Percentiles rank a stretch among this genome's conserved stretches.
These are phyloP conservation scores for Breviolum minutum DNA, from an alignment of 73 alveolate species.

Conservation along the genomic window DNA sequence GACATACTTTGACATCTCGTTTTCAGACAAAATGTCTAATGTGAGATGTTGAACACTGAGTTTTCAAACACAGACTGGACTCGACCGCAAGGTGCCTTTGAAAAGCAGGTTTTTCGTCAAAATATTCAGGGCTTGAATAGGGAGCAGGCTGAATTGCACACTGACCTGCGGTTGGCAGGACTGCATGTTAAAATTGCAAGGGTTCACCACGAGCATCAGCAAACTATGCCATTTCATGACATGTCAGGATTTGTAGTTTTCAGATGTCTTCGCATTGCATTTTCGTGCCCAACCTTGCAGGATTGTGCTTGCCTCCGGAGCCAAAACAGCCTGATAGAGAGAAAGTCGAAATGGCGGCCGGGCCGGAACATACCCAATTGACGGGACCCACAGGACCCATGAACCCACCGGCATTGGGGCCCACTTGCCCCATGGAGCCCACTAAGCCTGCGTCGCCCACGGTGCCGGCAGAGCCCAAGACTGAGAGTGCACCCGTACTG, in stretches of 20 bases:
- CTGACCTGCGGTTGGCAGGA: constrained; percentile 51
- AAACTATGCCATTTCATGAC: neutral
- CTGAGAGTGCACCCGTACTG: too few relatives aligned
- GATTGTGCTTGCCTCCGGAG: neutral
- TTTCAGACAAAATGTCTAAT: neutral
- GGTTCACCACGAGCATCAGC: neutral
- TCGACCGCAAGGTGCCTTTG: neutral
- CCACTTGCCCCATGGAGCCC: neutral
- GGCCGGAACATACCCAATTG: neutral
- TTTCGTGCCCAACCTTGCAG: neutral
- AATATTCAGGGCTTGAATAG: neutral
- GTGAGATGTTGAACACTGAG: neutral
- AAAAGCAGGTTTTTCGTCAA: neutral
- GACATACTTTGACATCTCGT: neutral
- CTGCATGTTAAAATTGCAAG: neutral
- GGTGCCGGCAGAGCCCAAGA: too few relatives aligned
- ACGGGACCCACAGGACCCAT: neutral
- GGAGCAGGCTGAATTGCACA: neutral
- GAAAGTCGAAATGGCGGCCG: neutral
- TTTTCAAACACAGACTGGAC: neutral
- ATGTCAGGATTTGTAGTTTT: neutral
- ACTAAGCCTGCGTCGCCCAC: too few relatives aligned
- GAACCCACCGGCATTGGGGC: neutral
- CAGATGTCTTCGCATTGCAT: neutral
- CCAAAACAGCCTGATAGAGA: neutral